Base-by-base conservation (phyloP, 2,329 filamentous ascomycete species). In the Cytospora piceicola region DNA sequence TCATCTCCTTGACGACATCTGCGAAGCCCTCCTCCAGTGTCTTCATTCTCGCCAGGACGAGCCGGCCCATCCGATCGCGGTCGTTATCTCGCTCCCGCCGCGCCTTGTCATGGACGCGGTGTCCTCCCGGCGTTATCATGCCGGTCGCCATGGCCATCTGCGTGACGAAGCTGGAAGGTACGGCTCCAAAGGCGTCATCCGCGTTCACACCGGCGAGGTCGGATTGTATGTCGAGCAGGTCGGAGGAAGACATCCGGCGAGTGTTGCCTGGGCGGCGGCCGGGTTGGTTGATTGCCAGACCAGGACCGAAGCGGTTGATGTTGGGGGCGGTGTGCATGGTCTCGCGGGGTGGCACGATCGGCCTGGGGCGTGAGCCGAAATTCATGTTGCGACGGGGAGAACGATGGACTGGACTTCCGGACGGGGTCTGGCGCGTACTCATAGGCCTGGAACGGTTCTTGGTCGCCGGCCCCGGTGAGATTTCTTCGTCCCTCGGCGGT, bases 1-100 rank as follows among this genome's bases (percentile, higher is more conserved):
- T 88, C 75, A 96, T 89, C 76, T 95, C 92, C 68, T 87, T 88
- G 64, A 93, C 86, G n/a, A 96, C 89, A 67, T 97, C 92, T 2
- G 90, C 85, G 75, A 98, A 94, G 17, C 93, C 90, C 77, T 96
- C 93, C 75, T 98, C 94, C 2, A 98, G 83, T 9, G 90, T 94
- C 75, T 95, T 95, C 93, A 97, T 97, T 39, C 93, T 84, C 11
- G 93, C 92, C 55, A 97, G 81, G 77, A 97, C 90, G 55, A 97
- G 84, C 64, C 92, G 86, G 70, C 89, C 88, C 85, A 94, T 90
- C 51, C 91, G 86, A 73, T 92, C 90, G 29, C 75, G 86, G 63
- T 81, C 80, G 30, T 79, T 79, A 15, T 78, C 77, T 30, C 75
- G 72, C 69, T 80, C 74, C 15, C 66, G 66, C n/a, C 61, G 66